A percentile compares a stretch with the other conserved stretches of the same genome.
These are phyloP conservation scores for Fusarium solani-melongenae DNA, from an alignment of 2,329 filamentous ascomycete species.

Conservation along the genomic window DNA sequence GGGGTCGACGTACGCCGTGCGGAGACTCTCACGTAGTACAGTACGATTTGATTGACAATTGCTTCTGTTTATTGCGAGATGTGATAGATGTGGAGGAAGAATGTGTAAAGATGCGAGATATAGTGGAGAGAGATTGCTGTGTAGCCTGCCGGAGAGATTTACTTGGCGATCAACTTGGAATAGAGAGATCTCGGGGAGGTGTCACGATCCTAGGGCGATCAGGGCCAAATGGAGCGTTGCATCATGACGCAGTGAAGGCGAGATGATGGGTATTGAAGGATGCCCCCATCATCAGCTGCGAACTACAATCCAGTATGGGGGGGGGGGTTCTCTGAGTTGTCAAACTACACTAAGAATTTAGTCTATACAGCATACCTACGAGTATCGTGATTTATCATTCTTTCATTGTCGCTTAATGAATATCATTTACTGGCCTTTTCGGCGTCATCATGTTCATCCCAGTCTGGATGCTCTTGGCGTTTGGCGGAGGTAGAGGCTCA, in stretches of 20 bases:
- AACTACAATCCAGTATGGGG: neutral
- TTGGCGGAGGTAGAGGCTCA: neutral
- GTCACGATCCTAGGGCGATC: neutral
- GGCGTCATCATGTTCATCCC: neutral
- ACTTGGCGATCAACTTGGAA: neutral
- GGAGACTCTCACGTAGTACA: neutral
- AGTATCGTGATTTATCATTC: neutral
- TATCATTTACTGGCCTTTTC: neutral
- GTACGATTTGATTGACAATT: neutral
- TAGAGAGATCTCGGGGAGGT: neutral
- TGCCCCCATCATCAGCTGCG: neutral
- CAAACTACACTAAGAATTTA: neutral
- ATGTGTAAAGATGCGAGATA: conserved; percentile 7
- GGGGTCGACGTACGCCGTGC: neutral
- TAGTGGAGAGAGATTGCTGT: neutral
- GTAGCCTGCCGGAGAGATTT: neutral
- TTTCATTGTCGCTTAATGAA: neutral
- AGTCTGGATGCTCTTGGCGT: neutral
- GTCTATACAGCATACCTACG: neutral
- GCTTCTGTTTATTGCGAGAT: conserved; percentile 20
- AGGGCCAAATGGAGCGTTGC: neutral
- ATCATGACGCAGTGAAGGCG: neutral
- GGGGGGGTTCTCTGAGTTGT: neutral
- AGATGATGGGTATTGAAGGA: neutral
- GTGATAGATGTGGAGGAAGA: conserved; percentile 31